phyloP scores from a whole-genome alignment of 192 early-diverging fungal species.

The Dispira simplex region DNA sequence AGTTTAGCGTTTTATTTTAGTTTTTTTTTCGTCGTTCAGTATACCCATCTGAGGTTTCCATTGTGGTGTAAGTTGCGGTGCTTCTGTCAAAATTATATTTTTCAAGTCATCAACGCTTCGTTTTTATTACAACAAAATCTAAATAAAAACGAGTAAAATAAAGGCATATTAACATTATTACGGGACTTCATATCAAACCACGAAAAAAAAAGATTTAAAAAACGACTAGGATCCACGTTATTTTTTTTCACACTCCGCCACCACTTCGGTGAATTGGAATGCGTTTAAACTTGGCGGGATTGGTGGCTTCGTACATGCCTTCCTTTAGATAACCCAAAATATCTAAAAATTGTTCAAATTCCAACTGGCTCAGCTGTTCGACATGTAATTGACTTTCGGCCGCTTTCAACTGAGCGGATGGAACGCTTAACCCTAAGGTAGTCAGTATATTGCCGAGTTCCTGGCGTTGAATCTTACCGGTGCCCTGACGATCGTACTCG shows the following conservation, averaged over 20 bases:
- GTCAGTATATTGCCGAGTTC: slow-evolving; percentile 22
- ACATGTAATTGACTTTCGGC: slow-evolving; percentile 13
- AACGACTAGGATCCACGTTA: background rate
- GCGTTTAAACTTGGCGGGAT: slow-evolving; percentile 19
- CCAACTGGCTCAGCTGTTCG: slow-evolving; percentile 12
- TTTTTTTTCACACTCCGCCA: slow-evolving; percentile 23
- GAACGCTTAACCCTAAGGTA: slow-evolving; percentile 13
- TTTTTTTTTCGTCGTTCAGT: background rate
- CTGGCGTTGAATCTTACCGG: slow-evolving; percentile 24
- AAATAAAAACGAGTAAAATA: background rate
- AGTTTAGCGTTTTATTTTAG: background rate
- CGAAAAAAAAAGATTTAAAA: background rate
- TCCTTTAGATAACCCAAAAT: slow-evolving; percentile 28
- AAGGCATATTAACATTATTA: background rate
- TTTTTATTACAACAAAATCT: background rate
- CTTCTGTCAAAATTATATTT: background rate
- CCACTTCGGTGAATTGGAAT: slow-evolving; percentile 33
- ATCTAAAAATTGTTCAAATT: slow-evolving; percentile 33
- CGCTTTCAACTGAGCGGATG: slow-evolving; percentile 15
- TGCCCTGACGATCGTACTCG: slow-evolving; percentile 25
- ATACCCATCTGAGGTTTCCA: background rate
- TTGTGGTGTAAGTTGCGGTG: background rate
- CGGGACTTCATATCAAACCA: background rate
- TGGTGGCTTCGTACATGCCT: slow-evolving; percentile 19
- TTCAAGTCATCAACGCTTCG: background rate